Conservation (phyloP, 2,329 filamentous ascomycete species). For the Ophiocordyceps camponoti-rufipedis region DNA sequence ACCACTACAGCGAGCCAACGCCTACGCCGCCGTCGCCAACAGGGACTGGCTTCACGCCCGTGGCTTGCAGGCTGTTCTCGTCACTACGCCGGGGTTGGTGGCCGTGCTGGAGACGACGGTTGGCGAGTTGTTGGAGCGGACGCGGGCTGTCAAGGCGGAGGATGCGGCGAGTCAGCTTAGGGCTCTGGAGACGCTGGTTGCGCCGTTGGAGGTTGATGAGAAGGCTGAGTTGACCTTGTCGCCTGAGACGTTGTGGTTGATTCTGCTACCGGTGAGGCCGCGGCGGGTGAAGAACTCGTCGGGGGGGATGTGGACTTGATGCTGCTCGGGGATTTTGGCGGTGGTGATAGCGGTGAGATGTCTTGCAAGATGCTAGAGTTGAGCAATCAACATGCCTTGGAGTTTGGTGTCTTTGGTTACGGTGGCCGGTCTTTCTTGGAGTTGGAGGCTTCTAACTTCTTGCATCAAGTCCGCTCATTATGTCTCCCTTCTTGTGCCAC, state of each 20-base stretch:
- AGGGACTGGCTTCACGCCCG: slow-evolving; percentile 21
- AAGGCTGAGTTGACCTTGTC: slow-evolving; percentile 9
- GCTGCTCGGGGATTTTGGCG: too few species aligned
- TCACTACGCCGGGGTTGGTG: slow-evolving; percentile 15
- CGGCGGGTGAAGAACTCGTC: not conserved
- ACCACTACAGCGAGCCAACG: slow-evolving; percentile 19
- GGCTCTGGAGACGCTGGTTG: slow-evolving; percentile 10
- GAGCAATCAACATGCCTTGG: not conserved
- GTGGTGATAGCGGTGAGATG: too few species aligned
- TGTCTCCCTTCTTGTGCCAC: too few species aligned
- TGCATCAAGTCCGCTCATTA: not conserved
- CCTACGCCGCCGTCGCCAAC: slow-evolving; percentile 23
- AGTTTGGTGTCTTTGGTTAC: not conserved
- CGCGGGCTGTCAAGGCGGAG: slow-evolving; percentile 6
- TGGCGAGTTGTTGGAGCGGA: slow-evolving; percentile 21
- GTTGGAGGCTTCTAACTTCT: not conserved
- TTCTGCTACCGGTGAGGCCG: slow-evolving; percentile 7
- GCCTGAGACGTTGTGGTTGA: slow-evolving; percentile 16
- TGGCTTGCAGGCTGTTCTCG: slow-evolving; percentile 17
- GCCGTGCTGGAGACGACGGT: slow-evolving; percentile 11
- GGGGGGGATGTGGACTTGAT: not conserved
- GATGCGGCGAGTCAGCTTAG: slow-evolving; percentile 7
- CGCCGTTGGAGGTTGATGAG: slow-evolving; percentile 10
- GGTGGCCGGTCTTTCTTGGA: not conserved
- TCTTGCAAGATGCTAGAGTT: not conserved